A percentile compares a stretch with the other conserved stretches of the same genome.
phyloP scores from a whole-genome alignment of 768 basidiomycete genomes.

The Pulveroboletus frians region DNA sequence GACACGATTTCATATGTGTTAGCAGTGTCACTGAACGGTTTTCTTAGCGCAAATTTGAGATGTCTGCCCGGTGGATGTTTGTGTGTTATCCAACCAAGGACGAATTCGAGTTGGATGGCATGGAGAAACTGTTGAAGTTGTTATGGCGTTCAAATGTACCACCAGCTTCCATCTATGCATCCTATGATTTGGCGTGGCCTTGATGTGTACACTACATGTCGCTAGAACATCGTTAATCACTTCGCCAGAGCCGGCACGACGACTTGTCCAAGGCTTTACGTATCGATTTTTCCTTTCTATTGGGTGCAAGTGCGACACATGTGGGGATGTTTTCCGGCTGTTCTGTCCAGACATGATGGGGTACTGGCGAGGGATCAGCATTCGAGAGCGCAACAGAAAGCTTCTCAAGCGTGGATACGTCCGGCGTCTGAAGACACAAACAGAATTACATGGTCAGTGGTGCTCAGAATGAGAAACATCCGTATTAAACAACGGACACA shows the following conservation, averaged over 20 bases:
- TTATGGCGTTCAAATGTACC: constrained; percentile 18
- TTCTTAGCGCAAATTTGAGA: constrained; percentile 42
- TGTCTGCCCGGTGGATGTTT: constrained; percentile 41
- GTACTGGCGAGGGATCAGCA: constrained; percentile 24
- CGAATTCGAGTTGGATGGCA: constrained; percentile 43
- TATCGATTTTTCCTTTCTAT: constrained; percentile 33
- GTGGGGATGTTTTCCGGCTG: constrained; percentile 41
- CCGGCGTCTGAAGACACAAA: constrained; percentile 26
- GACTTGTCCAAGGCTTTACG: constrained; percentile 37
- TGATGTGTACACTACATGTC: background rate
- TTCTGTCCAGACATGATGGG: constrained; percentile 36
- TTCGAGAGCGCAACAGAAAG: constrained; percentile 28
- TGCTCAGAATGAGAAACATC: background rate
- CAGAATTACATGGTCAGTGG: too few species aligned
- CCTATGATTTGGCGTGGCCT: background rate
- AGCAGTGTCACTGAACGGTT: background rate
- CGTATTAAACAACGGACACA: constrained; percentile 6
- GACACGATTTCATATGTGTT: constrained; percentile 28
- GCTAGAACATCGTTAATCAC: constrained; percentile 5
- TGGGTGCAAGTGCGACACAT: constrained; percentile 41
- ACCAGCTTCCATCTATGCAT: background rate
- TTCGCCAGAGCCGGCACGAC: constrained; percentile 36
- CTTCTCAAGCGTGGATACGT: constrained; percentile 29
- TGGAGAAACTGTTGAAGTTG: constrained; percentile 39
- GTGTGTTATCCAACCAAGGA: constrained; percentile 45